Evolutionary conservation across 2,329 filamentous ascomycete genomes (phyloP), one percentile per base, ranked within the genome.

Genomic region (Pseudopithomyces chartarum): DNA sequence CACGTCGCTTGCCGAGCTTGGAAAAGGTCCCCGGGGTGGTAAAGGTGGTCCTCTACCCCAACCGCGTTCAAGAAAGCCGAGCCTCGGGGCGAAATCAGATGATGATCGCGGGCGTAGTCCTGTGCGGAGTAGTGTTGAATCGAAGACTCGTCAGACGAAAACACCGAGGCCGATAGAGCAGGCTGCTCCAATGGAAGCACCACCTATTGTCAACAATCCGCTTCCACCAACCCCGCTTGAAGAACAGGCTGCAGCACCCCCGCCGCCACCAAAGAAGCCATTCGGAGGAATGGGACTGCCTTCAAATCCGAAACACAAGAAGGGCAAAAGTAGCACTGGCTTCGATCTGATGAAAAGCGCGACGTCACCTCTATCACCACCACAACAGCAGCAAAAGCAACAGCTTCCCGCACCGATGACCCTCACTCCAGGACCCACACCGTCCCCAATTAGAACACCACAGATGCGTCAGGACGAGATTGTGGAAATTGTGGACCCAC

Each of bases 241-340:
- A 15, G 62, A 68, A 10, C 61, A 62, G 15, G 38, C 43, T 12
- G 36, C 55, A 39, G 48, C 42, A n/a, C n/a, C 38, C n/a, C 58
- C 63, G 22, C 60, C 57, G 33, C 65, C 65, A 22, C 63, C 67
- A 19, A 67, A 65, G 48, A 68, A 68, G 48, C 62, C 58, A 7
- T 64, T 70, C 43, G 58, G 60, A 39, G 63, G 59, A 13, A 58
- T 63, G 15, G 70, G 71, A 20, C 62, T 71, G 26, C 70, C 71
- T 1, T 68, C 69, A 2, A 72, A 71, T 42, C 63, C 66, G 36
- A 67, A 70, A 52, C 73, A 75, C 48, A 53, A 61, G 36, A 70
- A 71, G 11, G 71, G 73, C 19, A 76, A 76, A 56, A 76, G 74
- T 56, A 74, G 67, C 55, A 74, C 73, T 13, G 70, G 72, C 32